A percentile compares a stretch with the other conserved stretches of the same genome.
phyloP scores from a whole-genome alignment of 2,329 filamentous ascomycete species.

The Aciculosporium take region DNA sequence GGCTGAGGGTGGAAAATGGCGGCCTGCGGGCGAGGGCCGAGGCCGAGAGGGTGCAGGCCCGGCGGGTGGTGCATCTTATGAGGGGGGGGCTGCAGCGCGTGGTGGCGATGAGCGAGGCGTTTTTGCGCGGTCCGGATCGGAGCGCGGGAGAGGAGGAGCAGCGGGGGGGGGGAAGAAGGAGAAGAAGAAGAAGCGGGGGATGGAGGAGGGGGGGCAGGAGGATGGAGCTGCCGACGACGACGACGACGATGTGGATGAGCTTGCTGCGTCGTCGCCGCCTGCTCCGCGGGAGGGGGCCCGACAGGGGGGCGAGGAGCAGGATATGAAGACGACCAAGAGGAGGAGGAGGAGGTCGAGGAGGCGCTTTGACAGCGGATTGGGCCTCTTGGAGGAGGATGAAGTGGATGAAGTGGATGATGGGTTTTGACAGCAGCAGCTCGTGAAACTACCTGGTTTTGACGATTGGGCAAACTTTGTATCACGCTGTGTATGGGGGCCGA shows the following conservation, averaged over 20 bases:
- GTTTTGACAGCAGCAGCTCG: too few species aligned
- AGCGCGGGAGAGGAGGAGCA: constrained; percentile 26
- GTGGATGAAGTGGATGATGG: too few species aligned
- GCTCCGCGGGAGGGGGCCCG: too few species aligned
- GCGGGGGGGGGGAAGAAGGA: constrained; percentile 6
- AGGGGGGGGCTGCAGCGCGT: constrained; percentile 36
- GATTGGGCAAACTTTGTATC: too few species aligned
- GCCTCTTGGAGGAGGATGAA: constrained; percentile 40
- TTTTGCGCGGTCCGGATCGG: constrained; percentile 22
- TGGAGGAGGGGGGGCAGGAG: too few species aligned
- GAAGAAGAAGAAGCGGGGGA: too few species aligned
- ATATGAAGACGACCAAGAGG: constrained; percentile 2
- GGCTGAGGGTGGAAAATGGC: constrained; percentile 32
- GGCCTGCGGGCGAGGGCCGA: constrained; percentile 21
- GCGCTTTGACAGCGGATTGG: constrained; percentile 40
- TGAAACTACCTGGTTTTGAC: too few species aligned
- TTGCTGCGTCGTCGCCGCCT: constrained; percentile 9
- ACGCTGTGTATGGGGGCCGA: too few species aligned
- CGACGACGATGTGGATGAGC: constrained; percentile 1
- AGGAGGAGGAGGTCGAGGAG: constrained; percentile 24
- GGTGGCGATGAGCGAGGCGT: constrained; percentile 30
- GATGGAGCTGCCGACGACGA: too few species aligned
- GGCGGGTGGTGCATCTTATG: constrained; percentile 33
- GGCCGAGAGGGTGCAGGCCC: constrained; percentile 25
- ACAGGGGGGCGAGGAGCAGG: constrained; percentile 8